Base-by-base conservation (phyloP, 768 basidiomycete species). In the Thelephora aurantiotincta region DNA sequence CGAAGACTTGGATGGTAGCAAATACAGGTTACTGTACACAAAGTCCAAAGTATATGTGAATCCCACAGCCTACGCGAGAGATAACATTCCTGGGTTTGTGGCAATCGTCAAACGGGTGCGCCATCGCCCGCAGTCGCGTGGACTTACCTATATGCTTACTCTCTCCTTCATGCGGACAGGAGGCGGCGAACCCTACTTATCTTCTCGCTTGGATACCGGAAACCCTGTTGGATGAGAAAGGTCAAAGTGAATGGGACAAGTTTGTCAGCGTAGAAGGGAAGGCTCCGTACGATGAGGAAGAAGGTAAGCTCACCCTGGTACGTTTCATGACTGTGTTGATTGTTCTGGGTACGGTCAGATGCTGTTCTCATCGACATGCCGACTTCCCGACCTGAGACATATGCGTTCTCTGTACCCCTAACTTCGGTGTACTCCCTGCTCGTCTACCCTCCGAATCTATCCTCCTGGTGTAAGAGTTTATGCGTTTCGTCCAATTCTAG, bases 31-130 rank as follows among this genome's bases (percentile, higher is more conserved):
- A 43, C 61, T 97, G 12, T 96, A 90, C 56, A 83, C 80, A 63
- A 96, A 94, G 61, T 88, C 84, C 36, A 93, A 92, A 62, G 94
- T 97, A 41, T 92, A 94, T 59, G 80, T 99, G 38, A 89, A 97
- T 55, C 96, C 96, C 0, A 94, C 92, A 2, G 79, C 84, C 2
- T 93, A 91, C 61, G 72, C 84, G 2, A 74, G 84, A 57, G 96
- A 98, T 63, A 94, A 97, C 62, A 87, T 97, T 33, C 79, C 89
- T 2, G 96, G 96, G 1, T 98, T 94, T 60, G 80, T 92, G 6
- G 81, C 85, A 13, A 71, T 99, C 49, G 92, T 98, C 16, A 89
- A 91, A 68, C 75, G 83, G 57, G 90, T 90, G 54, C 47, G 81
- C 68, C 4, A 44, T 18, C 20, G 12, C 37, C 35, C 26, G 44